Conservation (phyloP, 257 asterid genomes). For the Rauvolfia tetraphylla region DNA sequence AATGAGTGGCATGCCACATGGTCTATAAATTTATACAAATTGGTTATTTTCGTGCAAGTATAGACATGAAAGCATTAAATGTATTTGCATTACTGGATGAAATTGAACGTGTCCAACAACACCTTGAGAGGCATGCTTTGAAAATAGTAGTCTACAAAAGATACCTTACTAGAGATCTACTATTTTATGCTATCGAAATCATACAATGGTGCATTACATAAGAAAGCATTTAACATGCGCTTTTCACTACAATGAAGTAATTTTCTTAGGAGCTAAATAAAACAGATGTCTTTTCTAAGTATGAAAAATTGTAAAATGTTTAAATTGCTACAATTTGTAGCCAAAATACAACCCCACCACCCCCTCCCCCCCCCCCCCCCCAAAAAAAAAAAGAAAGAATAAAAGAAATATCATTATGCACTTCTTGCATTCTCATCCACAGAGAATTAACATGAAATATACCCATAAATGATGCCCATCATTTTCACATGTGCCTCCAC, state of each 20-base stretch:
- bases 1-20: background rate
- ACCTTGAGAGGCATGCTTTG: background rate
- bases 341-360: background rate
- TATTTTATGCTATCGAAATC: background rate
- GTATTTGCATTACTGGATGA: background rate
- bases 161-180: background rate
- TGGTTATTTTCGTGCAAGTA: background rate
- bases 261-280: background rate
- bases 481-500: background rate
- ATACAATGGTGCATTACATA: background rate
- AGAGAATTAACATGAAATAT: background rate
- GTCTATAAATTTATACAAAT: background rate
- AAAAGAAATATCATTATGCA: background rate
- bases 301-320: background rate
- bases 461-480: background rate
- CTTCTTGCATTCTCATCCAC: background rate
- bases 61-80: background rate
- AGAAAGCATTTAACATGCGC: background rate
- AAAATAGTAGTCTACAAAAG: background rate
- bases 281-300: background rate
- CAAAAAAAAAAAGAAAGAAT: background rate
- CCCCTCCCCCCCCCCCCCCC: background rate
- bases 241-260: background rate
- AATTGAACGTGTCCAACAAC: background rate
- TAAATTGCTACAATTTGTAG: background rate